phyloP scores from a whole-genome alignment of 2,329 filamentous ascomycete species.

The Ophiostoma perfectum region DNA sequence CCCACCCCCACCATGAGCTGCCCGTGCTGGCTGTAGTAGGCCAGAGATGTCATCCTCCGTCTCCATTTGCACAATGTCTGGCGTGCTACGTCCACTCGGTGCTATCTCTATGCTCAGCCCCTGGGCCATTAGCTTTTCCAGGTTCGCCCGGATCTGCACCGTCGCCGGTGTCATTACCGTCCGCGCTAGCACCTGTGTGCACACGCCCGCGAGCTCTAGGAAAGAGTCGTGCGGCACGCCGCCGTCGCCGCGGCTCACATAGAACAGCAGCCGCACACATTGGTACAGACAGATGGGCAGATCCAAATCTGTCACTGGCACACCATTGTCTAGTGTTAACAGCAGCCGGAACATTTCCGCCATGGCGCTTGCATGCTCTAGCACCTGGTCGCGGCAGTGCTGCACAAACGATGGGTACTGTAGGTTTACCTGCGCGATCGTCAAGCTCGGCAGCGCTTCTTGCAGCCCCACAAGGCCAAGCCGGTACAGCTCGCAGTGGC shows the following conservation, averaged over 20 bases:
- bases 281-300: conserved; percentile 53
- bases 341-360: conserved; percentile 50
- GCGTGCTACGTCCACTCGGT: conserved; percentile 29
- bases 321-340: conserved; percentile 45
- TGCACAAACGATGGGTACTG: conserved; percentile 41
- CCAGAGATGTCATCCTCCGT: conserved; percentile 25
- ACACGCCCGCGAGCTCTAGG: conserved; percentile 46
- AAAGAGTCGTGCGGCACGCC: conserved; percentile 40
- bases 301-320: conserved; percentile 51
- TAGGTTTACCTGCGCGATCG: conserved; percentile 40
- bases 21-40: conserved; percentile 18
- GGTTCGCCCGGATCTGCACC: conserved; percentile 43
- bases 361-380: conserved; percentile 51
- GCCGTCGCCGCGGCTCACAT: conserved; percentile 44
- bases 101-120: conserved; percentile 36
- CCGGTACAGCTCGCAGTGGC: conserved; percentile 53
- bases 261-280: conserved; percentile 49
- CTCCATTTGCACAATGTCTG: conserved; percentile 25
- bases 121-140: conserved; percentile 47
- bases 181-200: conserved; percentile 46
- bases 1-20: not conserved
- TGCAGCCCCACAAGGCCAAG: conserved; percentile 48
- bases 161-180: conserved; percentile 49
- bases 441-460: conserved; percentile 44
- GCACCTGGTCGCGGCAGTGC: conserved; percentile 47